A percentile compares a stretch with the other conserved stretches of the same genome.
Conservation (phyloP, 768 basidiomycete species). For the Termitomyces titanicus region DNA sequence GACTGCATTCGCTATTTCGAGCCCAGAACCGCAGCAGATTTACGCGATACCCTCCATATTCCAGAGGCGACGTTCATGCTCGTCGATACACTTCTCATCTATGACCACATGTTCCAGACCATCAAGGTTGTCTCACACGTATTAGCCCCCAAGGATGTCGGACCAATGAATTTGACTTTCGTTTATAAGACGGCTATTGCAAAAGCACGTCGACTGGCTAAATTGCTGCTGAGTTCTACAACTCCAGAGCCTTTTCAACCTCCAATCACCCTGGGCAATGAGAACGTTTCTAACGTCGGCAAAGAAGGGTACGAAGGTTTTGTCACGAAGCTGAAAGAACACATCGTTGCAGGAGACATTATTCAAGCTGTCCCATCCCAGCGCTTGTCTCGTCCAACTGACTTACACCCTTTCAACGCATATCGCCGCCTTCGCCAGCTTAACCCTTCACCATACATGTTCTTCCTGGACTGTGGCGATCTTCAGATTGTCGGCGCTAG, state of each 20-base stretch:
- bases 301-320: constrained; percentile 88
- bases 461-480: constrained; percentile 92
- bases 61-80: constrained; percentile 98
- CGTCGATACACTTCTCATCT: constrained; percentile 91
- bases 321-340: constrained; percentile 89
- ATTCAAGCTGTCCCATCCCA: constrained; percentile 99
- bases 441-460: constrained; percentile 99
- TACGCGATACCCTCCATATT: constrained; percentile 78
- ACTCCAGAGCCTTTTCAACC: constrained; percentile 69
- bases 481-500: constrained; percentile 96
- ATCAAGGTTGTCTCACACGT: constrained; percentile 97
- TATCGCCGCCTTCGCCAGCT: constrained; percentile 91
- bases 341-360: constrained; percentile 94
- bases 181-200: constrained; percentile 86
- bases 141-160: constrained; percentile 72
- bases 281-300: constrained; percentile 87
- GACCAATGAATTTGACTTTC: constrained; percentile 66
- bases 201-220: constrained; percentile 80
- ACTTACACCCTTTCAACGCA: constrained; percentile 94
- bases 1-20: constrained; percentile 97
- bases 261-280: constrained; percentile 59
- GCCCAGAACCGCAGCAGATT: constrained; percentile 77
- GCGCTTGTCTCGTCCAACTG: constrained; percentile 78
- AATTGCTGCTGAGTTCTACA: constrained; percentile 46
- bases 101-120: constrained; percentile 94